These are phyloP conservation scores for Abrus precatorius DNA, from an alignment of 306 rosid species.

Conservation along the genomic window DNA sequence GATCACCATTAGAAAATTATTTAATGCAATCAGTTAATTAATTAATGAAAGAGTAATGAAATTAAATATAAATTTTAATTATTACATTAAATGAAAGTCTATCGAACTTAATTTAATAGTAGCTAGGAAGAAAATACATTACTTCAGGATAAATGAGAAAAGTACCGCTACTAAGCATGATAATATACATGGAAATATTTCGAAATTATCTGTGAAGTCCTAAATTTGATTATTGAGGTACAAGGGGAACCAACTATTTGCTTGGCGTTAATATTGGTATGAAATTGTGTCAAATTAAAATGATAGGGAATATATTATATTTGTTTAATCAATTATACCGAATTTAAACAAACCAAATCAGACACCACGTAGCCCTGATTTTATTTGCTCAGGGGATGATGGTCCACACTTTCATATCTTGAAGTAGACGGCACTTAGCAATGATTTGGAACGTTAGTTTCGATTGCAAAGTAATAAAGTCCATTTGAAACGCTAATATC, in stretches of 20 bases:
- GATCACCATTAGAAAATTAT: not conserved
- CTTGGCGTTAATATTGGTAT: not conserved
- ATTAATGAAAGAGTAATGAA: not conserved
- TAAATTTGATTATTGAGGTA: not conserved
- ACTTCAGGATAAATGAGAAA: not conserved
- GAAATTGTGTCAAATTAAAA: not conserved
- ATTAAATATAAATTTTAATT: not conserved
- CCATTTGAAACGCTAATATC: not conserved
- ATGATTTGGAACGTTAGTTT: not conserved
- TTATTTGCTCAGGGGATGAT: not conserved
- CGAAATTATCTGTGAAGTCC: not conserved
- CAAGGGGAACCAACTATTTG: not conserved
- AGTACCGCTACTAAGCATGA: not conserved
- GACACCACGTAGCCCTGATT: not conserved
- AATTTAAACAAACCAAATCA: constrained; percentile 26
- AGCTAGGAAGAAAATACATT: not conserved
- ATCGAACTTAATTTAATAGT: not conserved
- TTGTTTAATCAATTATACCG: not conserved
- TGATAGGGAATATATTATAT: no score
- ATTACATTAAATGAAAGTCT: not conserved
- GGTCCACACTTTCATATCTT: not conserved
- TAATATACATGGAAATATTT: not conserved
- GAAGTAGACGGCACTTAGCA: not conserved
- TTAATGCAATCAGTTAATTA: not conserved
- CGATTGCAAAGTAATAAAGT: not conserved